These are phyloP conservation scores for Paratinospora sagittata DNA, from an alignment of 164 flowering plant genomes.

Conservation along the genomic window DNA sequence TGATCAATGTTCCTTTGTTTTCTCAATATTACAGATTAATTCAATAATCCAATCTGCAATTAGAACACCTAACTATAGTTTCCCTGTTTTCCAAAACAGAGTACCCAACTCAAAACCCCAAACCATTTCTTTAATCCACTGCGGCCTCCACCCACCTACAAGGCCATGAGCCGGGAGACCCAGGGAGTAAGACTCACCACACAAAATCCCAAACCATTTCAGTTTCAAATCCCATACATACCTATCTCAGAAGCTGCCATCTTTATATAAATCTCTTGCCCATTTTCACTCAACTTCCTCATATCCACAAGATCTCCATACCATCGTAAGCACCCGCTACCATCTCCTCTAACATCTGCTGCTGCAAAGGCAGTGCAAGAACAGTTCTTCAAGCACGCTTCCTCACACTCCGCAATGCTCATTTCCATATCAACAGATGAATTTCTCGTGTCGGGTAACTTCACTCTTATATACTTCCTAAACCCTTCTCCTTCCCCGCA, in stretches of 20 bases:
- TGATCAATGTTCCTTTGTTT: too few species aligned
- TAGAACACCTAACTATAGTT: too few species aligned
- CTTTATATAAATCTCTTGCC: constrained; percentile 24
- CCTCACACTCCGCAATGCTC: constrained; percentile 21
- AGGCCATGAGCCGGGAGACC: too few species aligned
- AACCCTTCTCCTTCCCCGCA: constrained; percentile 3
- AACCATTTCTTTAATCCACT: too few species aligned
- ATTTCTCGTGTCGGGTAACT: constrained; percentile 16
- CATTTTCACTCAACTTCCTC: constrained; percentile 5
- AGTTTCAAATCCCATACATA: background rate
- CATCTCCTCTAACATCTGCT: constrained; percentile 13
- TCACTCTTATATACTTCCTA: background rate
- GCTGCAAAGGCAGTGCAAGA: constrained; percentile 29
- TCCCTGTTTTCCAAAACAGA: too few species aligned
- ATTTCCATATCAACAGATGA: constrained; percentile 2
- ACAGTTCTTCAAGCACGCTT: constrained; percentile 27
- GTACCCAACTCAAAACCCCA: too few species aligned
- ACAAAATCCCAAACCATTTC: background rate
- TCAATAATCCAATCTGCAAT: too few species aligned
- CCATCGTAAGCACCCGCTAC: constrained; percentile 29
- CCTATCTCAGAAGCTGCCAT: constrained; percentile 23
- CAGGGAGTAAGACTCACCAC: background rate
- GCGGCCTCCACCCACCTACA: too few species aligned
- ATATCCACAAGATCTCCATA: constrained; percentile 25
- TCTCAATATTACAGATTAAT: too few species aligned